A percentile compares a stretch with the other conserved stretches of the same genome.
phyloP scores from a whole-genome alignment of 305 asterid genomes.

The Stenogyne calaminthoides region DNA sequence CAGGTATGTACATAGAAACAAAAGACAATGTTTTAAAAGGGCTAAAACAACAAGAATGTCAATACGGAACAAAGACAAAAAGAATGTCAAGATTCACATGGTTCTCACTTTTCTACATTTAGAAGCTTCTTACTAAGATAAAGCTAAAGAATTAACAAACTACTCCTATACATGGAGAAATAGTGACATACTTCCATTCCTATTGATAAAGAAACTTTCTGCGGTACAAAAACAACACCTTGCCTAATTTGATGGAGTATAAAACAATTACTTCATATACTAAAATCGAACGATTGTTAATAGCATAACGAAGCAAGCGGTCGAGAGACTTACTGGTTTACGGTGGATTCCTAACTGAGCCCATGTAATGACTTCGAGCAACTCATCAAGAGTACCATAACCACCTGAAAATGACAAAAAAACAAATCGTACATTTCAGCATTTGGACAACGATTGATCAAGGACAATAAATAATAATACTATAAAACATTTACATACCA shows the following conservation, averaged over 20 bases:
- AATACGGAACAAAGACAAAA: constrained; percentile 15
- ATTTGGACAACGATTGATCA: neutral
- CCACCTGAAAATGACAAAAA: constrained; percentile 55
- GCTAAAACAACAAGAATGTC: constrained; percentile 33
- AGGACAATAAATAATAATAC: neutral
- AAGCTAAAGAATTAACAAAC: neutral
- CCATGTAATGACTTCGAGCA: constrained; percentile 96
- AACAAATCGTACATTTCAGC: neutral
- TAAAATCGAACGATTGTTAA: neutral
- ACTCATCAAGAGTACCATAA: constrained; percentile 96
- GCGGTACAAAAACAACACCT: too few relatives aligned
- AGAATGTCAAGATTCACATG: neutral
- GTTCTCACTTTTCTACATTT: neutral
- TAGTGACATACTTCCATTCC: too few relatives aligned
- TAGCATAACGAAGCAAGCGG: neutral
- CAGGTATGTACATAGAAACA: too few relatives aligned
- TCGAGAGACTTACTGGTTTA: constrained; percentile 65
- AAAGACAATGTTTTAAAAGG: too few relatives aligned
- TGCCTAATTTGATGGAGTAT: too few relatives aligned
- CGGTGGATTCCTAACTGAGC: constrained; percentile 96
- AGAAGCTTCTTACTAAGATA: neutral
- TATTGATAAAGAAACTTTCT: too few relatives aligned
- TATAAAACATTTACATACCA: too few relatives aligned
- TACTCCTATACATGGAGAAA: too few relatives aligned
- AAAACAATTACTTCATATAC: too few relatives aligned